phyloP scores from a whole-genome alignment of 2,329 filamentous ascomycete species.

The Lachnellula occidentalis region DNA sequence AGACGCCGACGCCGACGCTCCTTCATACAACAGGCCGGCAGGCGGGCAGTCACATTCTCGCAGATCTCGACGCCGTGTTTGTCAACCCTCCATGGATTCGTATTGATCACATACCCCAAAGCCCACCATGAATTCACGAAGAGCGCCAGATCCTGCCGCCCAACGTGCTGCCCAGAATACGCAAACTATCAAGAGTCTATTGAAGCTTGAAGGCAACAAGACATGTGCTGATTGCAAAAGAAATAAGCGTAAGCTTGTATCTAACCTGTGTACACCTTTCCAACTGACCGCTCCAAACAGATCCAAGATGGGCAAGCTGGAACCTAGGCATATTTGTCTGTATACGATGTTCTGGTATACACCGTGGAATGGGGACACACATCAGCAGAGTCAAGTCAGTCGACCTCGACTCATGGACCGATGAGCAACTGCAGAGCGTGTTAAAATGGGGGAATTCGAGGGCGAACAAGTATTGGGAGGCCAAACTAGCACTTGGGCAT shows the following conservation, averaged over 20 bases:
- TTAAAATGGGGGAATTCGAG: conserved; percentile 92
- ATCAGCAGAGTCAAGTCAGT: conserved; percentile 98
- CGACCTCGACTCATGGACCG: conserved; percentile 96
- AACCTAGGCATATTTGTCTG: conserved; percentile 96
- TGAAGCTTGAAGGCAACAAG: conserved; percentile 95
- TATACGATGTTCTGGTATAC: conserved; percentile 97
- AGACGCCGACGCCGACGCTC: not conserved
- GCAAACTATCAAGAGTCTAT: conserved; percentile 85
- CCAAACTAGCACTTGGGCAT: conserved; percentile 85
- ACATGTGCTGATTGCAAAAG: conserved; percentile 97
- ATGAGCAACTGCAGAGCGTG: conserved; percentile 92
- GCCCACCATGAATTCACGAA: conserved; percentile 63
- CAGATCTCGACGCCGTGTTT: not conserved
- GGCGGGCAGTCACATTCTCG: conserved; percentile 1
- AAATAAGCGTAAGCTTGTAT: conserved; percentile 74
- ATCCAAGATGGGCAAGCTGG: conserved; percentile 99
- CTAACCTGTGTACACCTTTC: not conserved
- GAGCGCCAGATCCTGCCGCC: conserved; percentile 69
- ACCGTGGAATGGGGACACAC: conserved; percentile 97
- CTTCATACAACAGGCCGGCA: conserved; percentile 1
- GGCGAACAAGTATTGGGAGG: conserved; percentile 99
- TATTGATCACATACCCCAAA: conserved; percentile 12
- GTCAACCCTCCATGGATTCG: conserved; percentile 4
- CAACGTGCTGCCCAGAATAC: conserved; percentile 91
- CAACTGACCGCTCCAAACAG: conserved; percentile 41